Percentiles rank a stretch among this genome's conserved stretches.
These are phyloP conservation scores for Orychophragmus violaceus DNA, from an alignment of 345 rosid genomes.

Conservation along the genomic window DNA sequence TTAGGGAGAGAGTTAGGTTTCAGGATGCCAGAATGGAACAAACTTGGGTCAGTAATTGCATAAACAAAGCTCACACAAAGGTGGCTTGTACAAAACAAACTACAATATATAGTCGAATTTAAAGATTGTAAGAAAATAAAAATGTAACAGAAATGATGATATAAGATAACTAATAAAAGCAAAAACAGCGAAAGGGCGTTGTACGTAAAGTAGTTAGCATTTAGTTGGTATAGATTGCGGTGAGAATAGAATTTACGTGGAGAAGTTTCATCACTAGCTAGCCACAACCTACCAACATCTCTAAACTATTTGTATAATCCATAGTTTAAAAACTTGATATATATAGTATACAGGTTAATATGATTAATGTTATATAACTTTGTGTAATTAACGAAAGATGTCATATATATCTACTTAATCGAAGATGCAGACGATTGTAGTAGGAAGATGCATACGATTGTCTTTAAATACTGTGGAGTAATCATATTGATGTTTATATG, in stretches of 20 bases:
- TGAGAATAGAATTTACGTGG: slow-evolving; percentile 22
- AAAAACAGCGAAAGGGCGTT: slow-evolving; percentile 25
- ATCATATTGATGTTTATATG: not conserved
- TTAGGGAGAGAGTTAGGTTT: slow-evolving; percentile 12
- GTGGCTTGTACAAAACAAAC: slow-evolving; percentile 5
- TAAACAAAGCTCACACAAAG: slow-evolving; percentile 24
- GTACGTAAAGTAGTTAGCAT: slow-evolving; percentile 25
- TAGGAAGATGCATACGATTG: not conserved
- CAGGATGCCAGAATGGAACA: slow-evolving; percentile 15
- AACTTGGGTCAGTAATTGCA: slow-evolving; percentile 4
- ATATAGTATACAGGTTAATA: not conserved
- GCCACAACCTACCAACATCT: slow-evolving; percentile 25
- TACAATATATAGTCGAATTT: not conserved
- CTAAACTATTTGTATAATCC: not conserved
- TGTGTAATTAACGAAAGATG: not conserved
- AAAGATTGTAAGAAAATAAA: not conserved
- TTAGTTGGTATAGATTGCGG: slow-evolving; percentile 31
- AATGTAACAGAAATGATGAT: not conserved
- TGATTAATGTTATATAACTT: not conserved
- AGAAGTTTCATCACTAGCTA: slow-evolving; percentile 24
- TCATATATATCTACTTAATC: not conserved
- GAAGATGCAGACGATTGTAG: not conserved
- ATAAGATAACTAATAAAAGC: not conserved
- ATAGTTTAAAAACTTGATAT: not conserved
- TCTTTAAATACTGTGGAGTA: not conserved